Base-by-base conservation (phyloP, 208 protist species). In the Leishmania tarentolae region DNA sequence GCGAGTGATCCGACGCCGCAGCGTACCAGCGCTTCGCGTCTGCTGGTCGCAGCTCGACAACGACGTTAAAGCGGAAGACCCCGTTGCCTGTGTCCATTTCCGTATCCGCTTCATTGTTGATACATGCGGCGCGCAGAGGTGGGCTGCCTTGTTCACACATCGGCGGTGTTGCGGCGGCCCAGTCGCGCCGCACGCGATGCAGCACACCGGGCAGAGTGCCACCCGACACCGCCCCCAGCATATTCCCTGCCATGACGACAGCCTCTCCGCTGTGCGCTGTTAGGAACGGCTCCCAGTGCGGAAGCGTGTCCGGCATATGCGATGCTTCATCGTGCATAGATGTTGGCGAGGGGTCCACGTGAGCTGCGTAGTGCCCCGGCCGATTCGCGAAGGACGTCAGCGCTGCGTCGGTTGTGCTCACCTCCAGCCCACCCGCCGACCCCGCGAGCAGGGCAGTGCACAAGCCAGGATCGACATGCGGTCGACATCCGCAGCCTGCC, bases 381-480 rank as follows among this genome's bases (percentile, higher is more conserved):
- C 52, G 57, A 35, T 56, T 71, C 52, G 47, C 52, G 40, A 78
- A 47, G 28, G 69, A 71, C 35, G 73, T 40, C 28, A 81, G 77
- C 21, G 80, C 46, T 35, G 61, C 57, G 24, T 79, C 53, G 35
- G 17, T 17, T 28, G 78, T 70, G 71, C 84, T 84, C 79, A 96
- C 71, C 87, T 95, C 90, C 6, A 96, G 65, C 13, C 93, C 93
- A 21, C 83, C 83, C 0, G 83, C 83, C 28, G 90, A 91, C 28
- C 90, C 88, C 7, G 88, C 46, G 37, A 93, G 86, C 37, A 94
- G 80, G 24, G 91, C 91, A 0, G 93, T 94, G 83, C 90, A 92
- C 52, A 95, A 76, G n/a, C 93, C 93, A 3, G 93, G 93, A 75
- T 96, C 93, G 28, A 89, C 84, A 80, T 96, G 93, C 7, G 93